phyloP scores from a whole-genome alignment of 495 filamentous ascomycete genomes.

The Xylaria longipes region DNA sequence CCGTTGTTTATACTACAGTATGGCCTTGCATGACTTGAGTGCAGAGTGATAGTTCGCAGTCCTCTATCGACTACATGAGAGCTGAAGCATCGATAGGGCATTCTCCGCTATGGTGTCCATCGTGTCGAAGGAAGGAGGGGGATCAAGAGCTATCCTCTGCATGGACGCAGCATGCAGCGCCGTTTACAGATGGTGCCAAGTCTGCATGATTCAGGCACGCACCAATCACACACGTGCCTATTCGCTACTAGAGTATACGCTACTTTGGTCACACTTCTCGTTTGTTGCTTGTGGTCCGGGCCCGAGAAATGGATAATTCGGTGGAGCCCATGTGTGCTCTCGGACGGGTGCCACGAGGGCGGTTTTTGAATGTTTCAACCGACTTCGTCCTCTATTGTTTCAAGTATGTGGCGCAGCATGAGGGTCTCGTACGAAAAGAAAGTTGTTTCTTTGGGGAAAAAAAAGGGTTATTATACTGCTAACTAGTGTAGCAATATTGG shows the following conservation, averaged over 20 bases:
- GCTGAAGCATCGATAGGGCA: not conserved
- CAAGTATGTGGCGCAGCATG: conserved; percentile 4
- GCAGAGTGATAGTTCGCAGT: not conserved
- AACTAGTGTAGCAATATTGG: not conserved
- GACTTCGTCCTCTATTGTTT: not conserved
- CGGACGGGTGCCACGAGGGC: not conserved
- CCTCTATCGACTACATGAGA: not conserved
- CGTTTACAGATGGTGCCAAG: not conserved
- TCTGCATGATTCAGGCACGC: conserved; percentile 28
- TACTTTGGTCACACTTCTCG: conserved; percentile 9
- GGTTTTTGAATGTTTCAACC: conserved; percentile 15
- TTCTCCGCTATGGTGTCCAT: not conserved
- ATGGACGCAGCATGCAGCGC: not conserved
- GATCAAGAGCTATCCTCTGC: not conserved
- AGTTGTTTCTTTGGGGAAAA: not conserved
- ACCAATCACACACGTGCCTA: conserved; percentile 23
- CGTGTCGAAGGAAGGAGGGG: not conserved
- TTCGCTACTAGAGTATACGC: not conserved
- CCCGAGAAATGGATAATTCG: conserved; percentile 11
- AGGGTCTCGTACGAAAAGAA: not conserved
- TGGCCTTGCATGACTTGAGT: not conserved
- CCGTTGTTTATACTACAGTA: not conserved
- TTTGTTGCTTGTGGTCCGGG: conserved; percentile 6
- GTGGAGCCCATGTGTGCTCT: not conserved
- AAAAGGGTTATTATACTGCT: not conserved